phyloP scores from a whole-genome alignment of 768 basidiomycete species.

The Pisolithus sp. region DNA sequence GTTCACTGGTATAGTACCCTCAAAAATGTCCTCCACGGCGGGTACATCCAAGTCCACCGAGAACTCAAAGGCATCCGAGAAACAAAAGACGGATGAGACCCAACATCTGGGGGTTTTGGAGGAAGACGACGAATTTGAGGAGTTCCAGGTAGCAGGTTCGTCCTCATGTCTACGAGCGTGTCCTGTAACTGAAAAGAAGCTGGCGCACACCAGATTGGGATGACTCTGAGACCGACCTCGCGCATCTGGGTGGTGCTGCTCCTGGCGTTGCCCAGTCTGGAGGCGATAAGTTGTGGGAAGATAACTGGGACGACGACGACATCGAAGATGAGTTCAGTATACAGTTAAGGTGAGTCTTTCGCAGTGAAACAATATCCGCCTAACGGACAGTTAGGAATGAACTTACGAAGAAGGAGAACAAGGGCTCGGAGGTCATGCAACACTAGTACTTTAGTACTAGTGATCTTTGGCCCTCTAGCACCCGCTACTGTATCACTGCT shows the following conservation, averaged over 20 bases:
- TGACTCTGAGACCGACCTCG: constrained; percentile 76
- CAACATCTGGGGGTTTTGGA: constrained; percentile 84
- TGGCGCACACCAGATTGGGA: constrained; percentile 62
- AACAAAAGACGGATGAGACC: constrained; percentile 40
- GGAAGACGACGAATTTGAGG: constrained; percentile 97
- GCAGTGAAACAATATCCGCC: not conserved
- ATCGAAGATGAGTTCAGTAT: constrained; percentile 96
- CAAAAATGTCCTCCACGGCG: constrained; percentile 37
- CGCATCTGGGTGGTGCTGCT: constrained; percentile 66
- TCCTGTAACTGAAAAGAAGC: not conserved
- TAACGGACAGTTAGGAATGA: constrained; percentile 43
- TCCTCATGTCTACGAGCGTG: constrained; percentile 2
- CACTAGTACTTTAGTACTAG: no score
- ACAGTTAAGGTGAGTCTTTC: constrained; percentile 73
- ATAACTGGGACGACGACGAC: constrained; percentile 99
- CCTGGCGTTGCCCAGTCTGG: constrained; percentile 73
- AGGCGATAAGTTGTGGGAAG: constrained; percentile 95
- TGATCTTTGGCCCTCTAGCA: not conserved
- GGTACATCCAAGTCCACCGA: constrained; percentile 41
- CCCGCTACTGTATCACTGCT: not conserved
- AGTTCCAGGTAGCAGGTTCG: constrained; percentile 80
- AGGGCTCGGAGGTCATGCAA: no score
- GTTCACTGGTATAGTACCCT: not conserved
- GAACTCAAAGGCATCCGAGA: constrained; percentile 21
- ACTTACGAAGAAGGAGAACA: constrained; percentile 50